phyloP scores from a whole-genome alignment of 2,329 filamentous ascomycete genomes.

The Colletotrichum magnum region DNA sequence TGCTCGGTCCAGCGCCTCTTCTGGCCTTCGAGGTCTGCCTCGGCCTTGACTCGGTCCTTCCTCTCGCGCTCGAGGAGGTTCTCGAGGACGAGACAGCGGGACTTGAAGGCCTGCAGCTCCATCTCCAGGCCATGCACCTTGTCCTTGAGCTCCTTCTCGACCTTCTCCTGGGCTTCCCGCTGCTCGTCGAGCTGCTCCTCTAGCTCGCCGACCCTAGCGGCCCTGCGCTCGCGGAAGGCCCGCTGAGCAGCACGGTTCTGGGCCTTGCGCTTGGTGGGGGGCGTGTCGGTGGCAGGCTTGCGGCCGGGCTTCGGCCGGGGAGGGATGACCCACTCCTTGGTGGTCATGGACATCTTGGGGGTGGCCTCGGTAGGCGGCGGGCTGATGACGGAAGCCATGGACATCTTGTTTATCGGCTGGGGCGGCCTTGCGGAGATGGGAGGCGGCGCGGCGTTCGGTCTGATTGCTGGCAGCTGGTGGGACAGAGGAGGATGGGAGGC shows the following conservation, averaged over 20 bases:
- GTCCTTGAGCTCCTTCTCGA: constrained; percentile 70
- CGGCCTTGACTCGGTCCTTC: constrained; percentile 60
- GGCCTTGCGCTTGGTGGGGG: constrained; percentile 91
- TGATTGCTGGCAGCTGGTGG: constrained; percentile 38
- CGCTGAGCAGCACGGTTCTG: constrained; percentile 95
- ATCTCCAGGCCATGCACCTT: constrained; percentile 72
- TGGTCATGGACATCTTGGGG: constrained; percentile 75
- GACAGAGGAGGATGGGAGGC: constrained; percentile 34
- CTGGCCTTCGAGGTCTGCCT: constrained; percentile 56
- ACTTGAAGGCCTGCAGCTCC: constrained; percentile 76
- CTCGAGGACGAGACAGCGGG: constrained; percentile 74
- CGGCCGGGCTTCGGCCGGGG: constrained; percentile 90
- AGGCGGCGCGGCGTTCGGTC: constrained; percentile 45
- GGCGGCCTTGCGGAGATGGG: constrained; percentile 47
- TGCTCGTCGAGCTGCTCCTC: constrained; percentile 77
- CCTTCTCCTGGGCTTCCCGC: constrained; percentile 69
- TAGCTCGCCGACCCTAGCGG: constrained; percentile 84
- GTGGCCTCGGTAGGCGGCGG: constrained; percentile 54
- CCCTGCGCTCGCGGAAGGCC: constrained; percentile 89
- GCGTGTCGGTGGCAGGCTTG: constrained; percentile 94
- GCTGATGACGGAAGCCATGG: constrained; percentile 63
- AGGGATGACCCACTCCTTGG: constrained; percentile 88
- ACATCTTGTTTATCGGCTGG: constrained; percentile 57
- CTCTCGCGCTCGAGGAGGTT: constrained; percentile 73
- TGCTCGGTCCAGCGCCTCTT: constrained; percentile 37